Evolutionary conservation across 1,284 basidiomycete species (phyloP), one percentile per base, ranked within the genome.

Genomic region (Malassezia brasiliensis): DNA sequence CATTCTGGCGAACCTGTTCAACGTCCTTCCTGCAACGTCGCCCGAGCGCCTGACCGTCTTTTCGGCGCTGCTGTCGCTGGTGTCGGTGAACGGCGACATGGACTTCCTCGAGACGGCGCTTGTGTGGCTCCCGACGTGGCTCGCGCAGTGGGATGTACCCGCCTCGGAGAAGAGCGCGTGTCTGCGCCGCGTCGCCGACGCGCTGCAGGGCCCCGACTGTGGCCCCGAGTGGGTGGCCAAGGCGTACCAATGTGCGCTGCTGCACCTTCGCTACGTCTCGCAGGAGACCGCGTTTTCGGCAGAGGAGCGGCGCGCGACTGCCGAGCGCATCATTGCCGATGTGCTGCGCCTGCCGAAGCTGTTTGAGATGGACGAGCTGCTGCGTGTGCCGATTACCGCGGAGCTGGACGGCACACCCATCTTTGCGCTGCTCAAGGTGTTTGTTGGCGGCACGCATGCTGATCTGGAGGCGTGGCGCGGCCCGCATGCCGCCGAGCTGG

Each of bases 1-100:
- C 36, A 67, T 68, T 40, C 63, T 74, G 14, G 61, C 68, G 22
- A 74, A 74, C 65, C 57, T 69, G 14, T 74, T 67, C 65, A 74
- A 74, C 62, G 49, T 62, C 28, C 53, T 74, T 22, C 61, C 66
- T 2, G 28, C 65, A 8, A 25, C 47, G 3, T 69, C 69, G 17
- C 31, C 66, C 11, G 40, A 65, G 47, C 72, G 72, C 7, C 53
- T 64, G 31, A 19, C 42, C 22, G 59, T 67, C 20, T 73, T 73
- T 52, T 53, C 51, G 42, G 55, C 67, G 12, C 56, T 74, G 17
- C 53, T 74, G 25, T 39, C 56, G 22, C 53, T 73, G 9, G 68
- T 64, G n/a, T 50, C 65, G 6, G 41, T 54, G 40, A 69, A 72
- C 47, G 72, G 70, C 32, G 72, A 74, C 42, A 49, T 74, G 32